Base-by-base conservation (phyloP, 129 eudicot species). In the Silybum marianum region DNA sequence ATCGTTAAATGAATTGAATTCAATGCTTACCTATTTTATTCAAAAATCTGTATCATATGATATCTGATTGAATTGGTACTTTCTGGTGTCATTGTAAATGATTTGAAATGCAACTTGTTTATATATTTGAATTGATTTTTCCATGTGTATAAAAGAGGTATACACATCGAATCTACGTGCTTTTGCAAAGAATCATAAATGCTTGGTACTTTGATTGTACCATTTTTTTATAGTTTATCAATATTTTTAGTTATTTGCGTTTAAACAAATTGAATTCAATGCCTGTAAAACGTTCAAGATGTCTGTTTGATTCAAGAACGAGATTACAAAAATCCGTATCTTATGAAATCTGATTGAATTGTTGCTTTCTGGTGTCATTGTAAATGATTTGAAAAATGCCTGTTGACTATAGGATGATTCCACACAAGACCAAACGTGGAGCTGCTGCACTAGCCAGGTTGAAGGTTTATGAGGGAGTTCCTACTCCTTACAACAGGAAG, bases 371-470 rank as follows among this genome's bases (percentile, higher is more conserved):
- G n/a, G 66, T 58, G 66, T 18, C 10, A 18, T 3, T 58, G 24
- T n/a, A 18, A 58, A 58, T 21, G 8, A 16, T 30, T n/a, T 7
- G 36, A 32, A 1, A 26, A 24, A 2, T 28, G 8, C 58, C 6
- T 25, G 9, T 25, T 46, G 8, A 32, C 71, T 73, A 7, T 44
- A 90, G 97, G 58, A 93, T 93, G 98, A 90, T 93, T 60, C 96
- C 96, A 69, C 98, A 93, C 89, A 93, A 93, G 92, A 90, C 93
- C 23, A 93, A 93, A 84, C 86, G 98, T 14, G 98, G 98, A 42
- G 98, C 91, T 23, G 96, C 98, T 84, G 96, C 96, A 6, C 89
- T 93, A 24, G 98, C 92, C 9, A 88, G 92, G 66, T 83, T 90
- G 90, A 93, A 90, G 92, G 98, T 89, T 9, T 93, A 77, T 18